Percentiles rank a stretch among this genome's conserved stretches.
Conservation (phyloP, 192 early-diverging fungal genomes). For the Coemansia sp. region DNA sequence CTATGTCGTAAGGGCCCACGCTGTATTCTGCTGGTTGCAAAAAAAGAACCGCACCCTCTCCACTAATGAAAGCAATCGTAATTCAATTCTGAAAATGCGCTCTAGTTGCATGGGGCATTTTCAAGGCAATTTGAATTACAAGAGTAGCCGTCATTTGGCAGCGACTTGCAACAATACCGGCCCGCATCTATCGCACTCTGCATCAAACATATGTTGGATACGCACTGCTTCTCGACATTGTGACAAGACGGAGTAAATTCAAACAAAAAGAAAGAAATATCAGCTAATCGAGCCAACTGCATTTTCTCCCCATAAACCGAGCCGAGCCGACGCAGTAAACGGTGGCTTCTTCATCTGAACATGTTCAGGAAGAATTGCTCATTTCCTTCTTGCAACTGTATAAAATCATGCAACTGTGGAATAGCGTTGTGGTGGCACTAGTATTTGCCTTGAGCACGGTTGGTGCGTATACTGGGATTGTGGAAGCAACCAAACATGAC, state of each 20-base stretch:
- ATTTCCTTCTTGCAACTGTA: too few species aligned
- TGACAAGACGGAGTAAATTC: neutral
- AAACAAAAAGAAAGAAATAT: constrained; percentile 5
- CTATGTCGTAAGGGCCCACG: neutral
- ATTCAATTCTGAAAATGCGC: constrained; percentile 3
- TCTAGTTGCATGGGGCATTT: neutral
- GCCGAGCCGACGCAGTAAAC: neutral
- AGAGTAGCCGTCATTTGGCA: too few species aligned
- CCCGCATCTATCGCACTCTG: neutral
- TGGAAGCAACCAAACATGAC: constrained; percentile 19
- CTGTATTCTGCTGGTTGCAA: neutral
- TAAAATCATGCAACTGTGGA: too few species aligned
- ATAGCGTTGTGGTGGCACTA: too few species aligned
- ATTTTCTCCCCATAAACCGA: neutral
- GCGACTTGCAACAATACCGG: neutral
- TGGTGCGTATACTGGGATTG: neutral
- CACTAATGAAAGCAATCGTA: neutral
- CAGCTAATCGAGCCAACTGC: neutral
- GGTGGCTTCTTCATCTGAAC: neutral
- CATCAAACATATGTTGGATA: constrained; percentile 26
- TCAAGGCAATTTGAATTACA: neutral
- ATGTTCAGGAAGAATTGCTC: too few species aligned
- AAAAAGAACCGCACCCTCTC: neutral
- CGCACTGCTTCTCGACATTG: constrained; percentile 50
- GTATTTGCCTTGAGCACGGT: neutral